Base-by-base conservation (phyloP, 345 rosid genomes). In the Hibiscus mutabilis region DNA sequence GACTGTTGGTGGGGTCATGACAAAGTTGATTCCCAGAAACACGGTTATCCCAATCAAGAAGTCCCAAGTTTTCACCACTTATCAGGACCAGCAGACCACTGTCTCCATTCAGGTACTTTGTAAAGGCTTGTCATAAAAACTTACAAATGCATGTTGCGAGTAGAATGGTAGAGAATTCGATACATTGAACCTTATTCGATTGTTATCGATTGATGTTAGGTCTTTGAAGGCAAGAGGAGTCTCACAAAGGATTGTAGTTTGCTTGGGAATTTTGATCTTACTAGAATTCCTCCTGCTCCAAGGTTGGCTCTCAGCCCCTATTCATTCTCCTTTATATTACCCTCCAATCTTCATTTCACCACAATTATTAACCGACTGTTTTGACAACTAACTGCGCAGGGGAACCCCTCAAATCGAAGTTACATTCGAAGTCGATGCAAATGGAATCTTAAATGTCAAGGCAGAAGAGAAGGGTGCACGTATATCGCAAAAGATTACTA, bases 1-100 rank as follows among this genome's bases (percentile, higher is more conserved):
- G 78, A 94, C 98, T 2, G 98, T 94, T 0, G 98, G 98, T 51
- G 98, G 98, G 57, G 98, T 94, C 67, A 94, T 94, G 98, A 94
- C 98, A 60, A 94, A 94, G 84, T 77, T 94, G 91, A 94, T 94
- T 77, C 98, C 98, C 0, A 91, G 97, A 78, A 94, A 94, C 88
- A 91, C 97, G 0, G 98, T 94, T 37, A 94, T 94, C 75, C 98
- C 98, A 0, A 94, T 97, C 77, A 91, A 94, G 91, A 94, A 94
- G 70, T 94, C 98, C 44, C 98, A 94, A 80, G 98, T 94, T 70
- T 94, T 94, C 84, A 90, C 97, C 0, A 94, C 98, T 59, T 94
- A 94, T 79, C 98, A 94, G 81, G 98, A 94, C 74, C 98, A 94
- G 87, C 98, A 94, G 82, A 91, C 98, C 18, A 90, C 91, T 0